Evolutionary conservation across 108 stramenopile genomes (phyloP).

Genomic region (Skeletonema marinoi): DNA sequence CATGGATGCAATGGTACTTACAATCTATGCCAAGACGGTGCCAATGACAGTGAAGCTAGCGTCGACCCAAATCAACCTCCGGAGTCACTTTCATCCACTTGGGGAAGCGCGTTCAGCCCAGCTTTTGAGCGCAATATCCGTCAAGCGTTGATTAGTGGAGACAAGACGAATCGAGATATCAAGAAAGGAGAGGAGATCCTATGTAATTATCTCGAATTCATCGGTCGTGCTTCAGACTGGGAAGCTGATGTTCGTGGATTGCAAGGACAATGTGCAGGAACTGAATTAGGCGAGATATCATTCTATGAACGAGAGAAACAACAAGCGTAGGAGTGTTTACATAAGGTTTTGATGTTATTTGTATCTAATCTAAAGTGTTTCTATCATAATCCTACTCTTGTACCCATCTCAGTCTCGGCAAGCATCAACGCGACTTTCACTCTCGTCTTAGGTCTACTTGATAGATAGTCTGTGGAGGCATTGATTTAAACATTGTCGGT

Average conservation of each 20-base stretch:
- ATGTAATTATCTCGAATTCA: slow-evolving; percentile 1
- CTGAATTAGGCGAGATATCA: slow-evolving; percentile 15
- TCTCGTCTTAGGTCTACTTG: no score
- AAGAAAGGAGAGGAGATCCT: slow-evolving; percentile 27
- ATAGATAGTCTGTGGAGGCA: no score
- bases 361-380: no score
- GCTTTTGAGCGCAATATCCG: slow-evolving; percentile 29
- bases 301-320: background rate
- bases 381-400: no score
- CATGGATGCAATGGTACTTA: slow-evolving; percentile 43
- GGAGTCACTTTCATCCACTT: background rate
- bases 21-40: slow-evolving; percentile 5
- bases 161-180: background rate
- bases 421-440: no score
- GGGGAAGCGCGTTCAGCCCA: slow-evolving; percentile 11
- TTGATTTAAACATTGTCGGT: no score
- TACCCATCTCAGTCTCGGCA: no score
- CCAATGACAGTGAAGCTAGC: slow-evolving; percentile 9
- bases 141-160: slow-evolving; percentile 5
- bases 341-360: no score
- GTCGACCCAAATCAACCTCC: slow-evolving; percentile 5
- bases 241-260: background rate
- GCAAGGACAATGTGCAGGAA: slow-evolving; percentile 16
- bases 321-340: no score
- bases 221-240: slow-evolving; percentile 8